Conservation (phyloP, 2,329 filamentous ascomycete species). For the Sordariomycetes sp. region DNA sequence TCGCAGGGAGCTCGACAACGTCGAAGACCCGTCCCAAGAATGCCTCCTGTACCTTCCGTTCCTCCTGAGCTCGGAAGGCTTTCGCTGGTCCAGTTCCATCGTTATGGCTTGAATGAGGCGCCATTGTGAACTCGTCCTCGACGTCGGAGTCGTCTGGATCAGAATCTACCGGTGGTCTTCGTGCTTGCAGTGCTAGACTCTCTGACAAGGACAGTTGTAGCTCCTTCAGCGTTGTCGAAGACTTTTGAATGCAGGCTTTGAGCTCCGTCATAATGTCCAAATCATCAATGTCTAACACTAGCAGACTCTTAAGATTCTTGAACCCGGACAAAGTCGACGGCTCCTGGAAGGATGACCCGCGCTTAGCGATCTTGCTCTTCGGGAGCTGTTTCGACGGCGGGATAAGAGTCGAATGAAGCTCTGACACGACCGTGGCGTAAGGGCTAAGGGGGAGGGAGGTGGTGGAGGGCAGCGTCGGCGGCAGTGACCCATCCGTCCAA, state of each 20-base stretch:
- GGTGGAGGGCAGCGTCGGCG: conserved; percentile 8
- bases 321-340: conserved; percentile 50
- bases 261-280: conserved; percentile 48
- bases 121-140: conserved; percentile 44
- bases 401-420: no score
- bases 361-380: conserved; percentile 24
- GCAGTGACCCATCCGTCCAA: conserved; percentile 15
- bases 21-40: conserved; percentile 44
- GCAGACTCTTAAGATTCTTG: conserved; percentile 40
- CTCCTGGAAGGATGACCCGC: conserved; percentile 18
- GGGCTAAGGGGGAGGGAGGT: conserved; percentile 5
- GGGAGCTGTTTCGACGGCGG: conserved; percentile 23
- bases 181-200: conserved; percentile 31
- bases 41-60: conserved; percentile 44
- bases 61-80: conserved; percentile 38
- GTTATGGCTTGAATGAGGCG: conserved; percentile 19
- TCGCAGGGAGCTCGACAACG: conserved; percentile 23
- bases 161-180: conserved; percentile 24
- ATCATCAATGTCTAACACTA: conserved; percentile 51
- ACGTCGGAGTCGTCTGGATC: conserved; percentile 41
- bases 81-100: conserved; percentile 33
- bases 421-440: no score
- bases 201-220: conserved; percentile 52
- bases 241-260: conserved; percentile 44
- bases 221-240: conserved; percentile 41